phyloP scores from a whole-genome alignment of 352 stramenopile genomes.

The Pythium utonaiense region DNA sequence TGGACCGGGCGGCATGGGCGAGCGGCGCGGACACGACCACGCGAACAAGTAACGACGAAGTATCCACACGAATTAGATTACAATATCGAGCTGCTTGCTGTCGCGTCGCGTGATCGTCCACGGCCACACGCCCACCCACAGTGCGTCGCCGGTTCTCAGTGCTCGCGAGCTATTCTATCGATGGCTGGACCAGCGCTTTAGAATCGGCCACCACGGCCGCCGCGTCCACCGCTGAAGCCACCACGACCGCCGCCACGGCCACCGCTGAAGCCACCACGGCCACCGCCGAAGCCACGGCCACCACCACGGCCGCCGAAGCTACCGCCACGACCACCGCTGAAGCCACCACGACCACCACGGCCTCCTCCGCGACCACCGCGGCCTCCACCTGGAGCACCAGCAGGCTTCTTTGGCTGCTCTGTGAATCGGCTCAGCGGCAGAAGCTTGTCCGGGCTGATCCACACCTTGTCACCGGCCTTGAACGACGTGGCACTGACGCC shows the following conservation, averaged over 20 bases:
- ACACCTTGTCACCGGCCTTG: constrained; percentile 96
- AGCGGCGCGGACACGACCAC: background rate
- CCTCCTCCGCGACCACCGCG: constrained; percentile 40
- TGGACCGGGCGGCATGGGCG: background rate
- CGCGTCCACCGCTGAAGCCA: constrained; percentile 25
- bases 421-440: constrained; percentile 96
- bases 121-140: background rate
- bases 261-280: constrained; percentile 31
- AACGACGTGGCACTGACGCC: constrained; percentile 95
- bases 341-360: constrained; percentile 27
- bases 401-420: constrained; percentile 79
- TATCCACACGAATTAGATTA: constrained; percentile 24
- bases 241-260: constrained; percentile 28
- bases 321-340: constrained; percentile 25
- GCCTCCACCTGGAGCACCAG: constrained; percentile 36
- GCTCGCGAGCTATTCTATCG: constrained; percentile 23
- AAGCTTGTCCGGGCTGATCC: constrained; percentile 97
- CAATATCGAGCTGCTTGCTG: constrained; percentile 17
- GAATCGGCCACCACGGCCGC: constrained; percentile 36
- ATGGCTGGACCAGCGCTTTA: constrained; percentile 11
- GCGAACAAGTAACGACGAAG: constrained; percentile 7
- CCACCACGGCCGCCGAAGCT: constrained; percentile 32
- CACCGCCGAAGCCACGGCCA: constrained; percentile 38
- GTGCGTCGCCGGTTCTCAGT: background rate
- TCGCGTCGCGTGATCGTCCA: background rate